These are phyloP conservation scores for Leccinum rimulosum DNA, from an alignment of 768 basidiomycete species.

Conservation along the genomic window DNA sequence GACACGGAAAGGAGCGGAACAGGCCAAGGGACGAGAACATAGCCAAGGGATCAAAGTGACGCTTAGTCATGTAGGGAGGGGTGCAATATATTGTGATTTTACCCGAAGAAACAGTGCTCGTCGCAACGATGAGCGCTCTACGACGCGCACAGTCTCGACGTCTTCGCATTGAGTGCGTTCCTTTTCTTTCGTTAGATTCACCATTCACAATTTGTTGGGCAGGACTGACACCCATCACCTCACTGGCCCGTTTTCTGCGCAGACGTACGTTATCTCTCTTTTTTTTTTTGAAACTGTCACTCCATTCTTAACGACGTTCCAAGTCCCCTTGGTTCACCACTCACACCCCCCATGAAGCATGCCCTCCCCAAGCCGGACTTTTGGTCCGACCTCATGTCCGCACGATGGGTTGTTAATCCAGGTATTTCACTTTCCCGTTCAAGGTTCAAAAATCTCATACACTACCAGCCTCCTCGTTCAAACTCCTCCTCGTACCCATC, in stretches of 20 bases:
- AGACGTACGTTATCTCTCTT: neutral
- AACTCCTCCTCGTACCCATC: conserved; percentile 59
- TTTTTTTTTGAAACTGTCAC: neutral
- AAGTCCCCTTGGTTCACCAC: neutral
- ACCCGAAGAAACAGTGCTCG: neutral
- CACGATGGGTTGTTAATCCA: conserved; percentile 75
- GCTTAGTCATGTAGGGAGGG: neutral
- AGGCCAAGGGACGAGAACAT: conserved; percentile 68
- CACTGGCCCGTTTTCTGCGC: neutral
- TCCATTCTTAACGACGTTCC: neutral
- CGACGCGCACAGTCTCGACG: neutral
- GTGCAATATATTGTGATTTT: neutral
- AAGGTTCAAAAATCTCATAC: neutral
- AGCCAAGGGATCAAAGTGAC: neutral
- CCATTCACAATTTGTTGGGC: neutral
- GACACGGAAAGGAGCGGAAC: conserved; percentile 61
- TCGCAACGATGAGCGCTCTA: neutral
- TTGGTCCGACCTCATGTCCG: conserved; percentile 49
- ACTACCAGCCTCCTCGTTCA: conserved; percentile 57
- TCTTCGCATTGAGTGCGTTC: neutral
- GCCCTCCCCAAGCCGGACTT: conserved; percentile 20
- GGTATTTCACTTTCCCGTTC: conserved; percentile 33
- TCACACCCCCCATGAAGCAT: conserved; percentile 23
- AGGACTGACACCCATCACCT: neutral
- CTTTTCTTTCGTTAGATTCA: neutral